A percentile compares a stretch with the other conserved stretches of the same genome.
phyloP scores from a whole-genome alignment of 805 yeast genomes.

The Schwanniomyces vanrijiae region DNA sequence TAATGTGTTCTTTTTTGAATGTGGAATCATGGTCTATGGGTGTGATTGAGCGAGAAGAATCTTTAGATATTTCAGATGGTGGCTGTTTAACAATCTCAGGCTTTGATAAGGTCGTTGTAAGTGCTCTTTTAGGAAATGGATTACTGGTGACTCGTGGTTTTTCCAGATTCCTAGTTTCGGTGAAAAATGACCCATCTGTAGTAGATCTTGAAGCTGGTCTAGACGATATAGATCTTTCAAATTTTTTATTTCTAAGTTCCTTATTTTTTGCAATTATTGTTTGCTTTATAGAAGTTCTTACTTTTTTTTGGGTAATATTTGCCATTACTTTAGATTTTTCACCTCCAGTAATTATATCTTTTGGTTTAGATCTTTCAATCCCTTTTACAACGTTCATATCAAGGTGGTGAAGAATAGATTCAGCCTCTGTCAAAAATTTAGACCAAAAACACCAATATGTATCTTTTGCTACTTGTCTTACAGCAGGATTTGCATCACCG shows the following conservation, averaged over 20 bases:
- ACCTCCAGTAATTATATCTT: slow-evolving; percentile 14
- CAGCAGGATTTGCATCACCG: slow-evolving; percentile 76
- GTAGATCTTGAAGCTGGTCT: slow-evolving; percentile 20
- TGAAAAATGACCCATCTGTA: slow-evolving; percentile 1
- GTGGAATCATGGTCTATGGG: slow-evolving; percentile 10
- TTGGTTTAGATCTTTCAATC: slow-evolving; percentile 59
- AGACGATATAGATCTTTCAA: slow-evolving; percentile 15
- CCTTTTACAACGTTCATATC: slow-evolving; percentile 55
- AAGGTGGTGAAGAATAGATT: slow-evolving; percentile 33
- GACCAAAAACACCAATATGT: slow-evolving; percentile 70
- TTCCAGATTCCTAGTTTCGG: not conserved
- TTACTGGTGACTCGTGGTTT: not conserved
- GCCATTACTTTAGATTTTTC: not conserved
- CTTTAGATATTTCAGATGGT: not conserved
- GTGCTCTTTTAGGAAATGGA: not conserved
- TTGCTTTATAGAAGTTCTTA: slow-evolving; percentile 50
- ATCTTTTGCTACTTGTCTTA: slow-evolving; percentile 70
- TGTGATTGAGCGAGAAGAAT: slow-evolving; percentile 3
- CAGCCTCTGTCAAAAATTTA: slow-evolving; percentile 54
- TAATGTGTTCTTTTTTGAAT: slow-evolving; percentile 6
- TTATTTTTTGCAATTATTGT: slow-evolving; percentile 45
- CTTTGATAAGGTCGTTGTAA: not conserved
- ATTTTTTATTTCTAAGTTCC: slow-evolving; percentile 29
- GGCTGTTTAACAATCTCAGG: not conserved
- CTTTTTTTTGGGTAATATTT: slow-evolving; percentile 12